A percentile compares a stretch with the other conserved stretches of the same genome.
Conservation (phyloP, 2,329 filamentous ascomycete species). For the Colletotrichum brevisporum region DNA sequence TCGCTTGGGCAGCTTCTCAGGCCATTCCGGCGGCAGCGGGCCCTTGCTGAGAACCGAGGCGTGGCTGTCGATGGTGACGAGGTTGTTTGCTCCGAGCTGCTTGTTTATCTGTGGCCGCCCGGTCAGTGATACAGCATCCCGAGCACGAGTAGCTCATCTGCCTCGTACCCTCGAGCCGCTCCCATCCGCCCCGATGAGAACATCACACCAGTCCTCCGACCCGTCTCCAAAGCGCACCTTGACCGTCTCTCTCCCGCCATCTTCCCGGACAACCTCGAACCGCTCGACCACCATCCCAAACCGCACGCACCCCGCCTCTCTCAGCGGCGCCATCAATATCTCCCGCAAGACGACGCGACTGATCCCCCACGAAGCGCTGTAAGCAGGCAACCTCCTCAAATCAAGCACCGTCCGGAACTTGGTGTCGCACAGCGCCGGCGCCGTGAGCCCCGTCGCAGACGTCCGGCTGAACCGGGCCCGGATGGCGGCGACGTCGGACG, state of each 20-base stretch:
- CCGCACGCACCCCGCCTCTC: neutral
- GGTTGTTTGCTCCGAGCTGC: constrained; percentile 7
- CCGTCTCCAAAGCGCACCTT: constrained; percentile 10
- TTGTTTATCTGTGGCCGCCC: neutral
- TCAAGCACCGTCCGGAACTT: constrained; percentile 22
- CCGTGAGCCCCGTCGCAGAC: constrained; percentile 4
- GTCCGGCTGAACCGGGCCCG: neutral
- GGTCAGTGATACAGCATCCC: neutral
- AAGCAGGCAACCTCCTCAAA: constrained; percentile 1
- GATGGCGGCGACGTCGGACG: neutral
- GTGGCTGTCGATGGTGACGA: constrained; percentile 11
- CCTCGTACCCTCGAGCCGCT: constrained; percentile 20
- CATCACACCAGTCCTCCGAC: neutral
- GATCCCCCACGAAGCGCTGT: constrained; percentile 7
- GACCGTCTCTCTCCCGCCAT: neutral
- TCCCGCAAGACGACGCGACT: constrained; percentile 15
- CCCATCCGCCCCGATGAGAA: constrained; percentile 13
- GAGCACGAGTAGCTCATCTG: no score
- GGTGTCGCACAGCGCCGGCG: constrained; percentile 6
- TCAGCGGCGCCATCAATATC: neutral
- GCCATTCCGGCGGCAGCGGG: neutral
- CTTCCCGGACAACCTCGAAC: neutral
- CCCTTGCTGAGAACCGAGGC: constrained; percentile 6
- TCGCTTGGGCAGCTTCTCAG: neutral
- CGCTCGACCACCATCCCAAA: constrained; percentile 16